Conservation (phyloP, 179 eudicot genomes). For the Spergularia azorica region DNA sequence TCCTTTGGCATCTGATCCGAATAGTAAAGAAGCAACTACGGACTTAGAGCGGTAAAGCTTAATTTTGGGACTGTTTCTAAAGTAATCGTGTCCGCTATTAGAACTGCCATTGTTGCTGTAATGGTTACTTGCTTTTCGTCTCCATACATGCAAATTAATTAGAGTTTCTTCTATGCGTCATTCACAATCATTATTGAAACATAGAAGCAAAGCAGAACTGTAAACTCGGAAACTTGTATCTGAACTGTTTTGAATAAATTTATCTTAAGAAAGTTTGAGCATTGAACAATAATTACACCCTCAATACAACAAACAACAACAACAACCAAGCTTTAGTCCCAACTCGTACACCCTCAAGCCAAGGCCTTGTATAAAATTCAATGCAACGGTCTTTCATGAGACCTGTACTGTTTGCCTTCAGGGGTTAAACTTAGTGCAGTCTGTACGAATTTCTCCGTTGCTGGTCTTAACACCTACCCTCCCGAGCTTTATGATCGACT, state of each 20-base stretch:
- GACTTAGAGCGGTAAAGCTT: no score
- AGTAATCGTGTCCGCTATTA: no score
- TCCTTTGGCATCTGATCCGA: no score
- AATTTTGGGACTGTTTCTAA: no score
- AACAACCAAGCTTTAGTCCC: neutral
- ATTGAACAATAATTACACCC: neutral
- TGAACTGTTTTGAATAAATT: neutral
- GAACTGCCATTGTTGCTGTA: no score
- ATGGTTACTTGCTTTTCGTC: no score
- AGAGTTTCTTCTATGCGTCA: no score
- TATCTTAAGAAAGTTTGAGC: neutral
- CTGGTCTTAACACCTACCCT: slow-evolving; percentile 27
- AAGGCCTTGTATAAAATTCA: neutral
- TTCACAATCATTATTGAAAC: no score
- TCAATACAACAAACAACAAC: neutral
- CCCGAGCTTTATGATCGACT: slow-evolving; percentile 25
- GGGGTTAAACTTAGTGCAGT: slow-evolving; percentile 20
- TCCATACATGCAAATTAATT: no score
- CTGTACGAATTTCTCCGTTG: slow-evolving; percentile 25
- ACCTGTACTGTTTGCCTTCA: neutral
- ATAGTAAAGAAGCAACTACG: no score
- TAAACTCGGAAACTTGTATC: neutral
- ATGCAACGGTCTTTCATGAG: neutral
- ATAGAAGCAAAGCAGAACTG: neutral
- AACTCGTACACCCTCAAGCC: no score